Percentiles rank a stretch among this genome's conserved stretches.
These are phyloP conservation scores for Spatholobus suberectus DNA, from an alignment of 306 rosid species.

Conservation along the genomic window DNA sequence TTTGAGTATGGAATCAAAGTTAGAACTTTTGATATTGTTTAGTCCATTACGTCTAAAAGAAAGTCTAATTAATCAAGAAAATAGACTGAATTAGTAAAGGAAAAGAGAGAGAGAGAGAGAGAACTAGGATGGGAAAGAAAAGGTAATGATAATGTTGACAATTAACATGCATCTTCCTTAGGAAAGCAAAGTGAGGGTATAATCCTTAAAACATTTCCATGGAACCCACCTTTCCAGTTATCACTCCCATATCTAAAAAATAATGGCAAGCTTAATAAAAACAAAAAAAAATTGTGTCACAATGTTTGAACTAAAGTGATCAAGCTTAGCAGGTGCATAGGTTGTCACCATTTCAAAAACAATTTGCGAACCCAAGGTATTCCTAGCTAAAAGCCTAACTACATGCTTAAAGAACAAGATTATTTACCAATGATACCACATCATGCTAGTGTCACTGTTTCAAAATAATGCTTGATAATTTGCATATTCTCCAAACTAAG, in stretches of 20 bases:
- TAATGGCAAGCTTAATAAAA: conserved; percentile 6
- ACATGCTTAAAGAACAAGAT: too few species aligned
- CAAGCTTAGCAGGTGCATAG: neutral
- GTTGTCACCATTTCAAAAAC: too few species aligned
- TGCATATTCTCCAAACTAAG: neutral
- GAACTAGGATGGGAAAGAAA: too few species aligned
- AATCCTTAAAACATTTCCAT: conserved; percentile 56
- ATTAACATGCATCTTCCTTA: conserved; percentile 60
- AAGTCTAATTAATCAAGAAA: conserved; percentile 48
- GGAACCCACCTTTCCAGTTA: conserved; percentile 56
- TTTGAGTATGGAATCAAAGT: neutral
- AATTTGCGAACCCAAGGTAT: too few species aligned
- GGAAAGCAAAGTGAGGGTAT: conserved; percentile 62
- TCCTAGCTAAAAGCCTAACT: too few species aligned
- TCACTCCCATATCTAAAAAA: conserved; percentile 58
- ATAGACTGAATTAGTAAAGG: conserved; percentile 24
- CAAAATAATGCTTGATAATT: neutral
- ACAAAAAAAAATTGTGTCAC: neutral
- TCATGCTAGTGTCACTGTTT: neutral
- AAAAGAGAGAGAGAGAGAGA: neutral
- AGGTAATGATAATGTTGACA: neutral
- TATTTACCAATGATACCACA: too few species aligned
- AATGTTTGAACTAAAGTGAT: neutral
- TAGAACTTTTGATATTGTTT: conserved; percentile 46
- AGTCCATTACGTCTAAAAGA: conserved; percentile 61